Conservation (phyloP, 331 rosid species). For the Quercus lobata region DNA sequence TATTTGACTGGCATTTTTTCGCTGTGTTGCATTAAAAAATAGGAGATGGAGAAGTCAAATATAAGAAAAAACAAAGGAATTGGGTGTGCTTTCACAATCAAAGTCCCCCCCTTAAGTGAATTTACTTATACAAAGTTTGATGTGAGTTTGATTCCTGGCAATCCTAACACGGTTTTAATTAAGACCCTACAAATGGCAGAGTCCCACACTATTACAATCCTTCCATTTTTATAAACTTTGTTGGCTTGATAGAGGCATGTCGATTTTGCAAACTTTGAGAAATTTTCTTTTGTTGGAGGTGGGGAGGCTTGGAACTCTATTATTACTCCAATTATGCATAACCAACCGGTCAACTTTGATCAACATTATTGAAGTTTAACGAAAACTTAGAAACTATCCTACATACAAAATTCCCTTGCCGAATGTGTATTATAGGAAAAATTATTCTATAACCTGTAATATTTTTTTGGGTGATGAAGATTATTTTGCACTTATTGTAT, state of each 20-base stretch:
- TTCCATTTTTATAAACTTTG: not conserved
- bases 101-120: not conserved
- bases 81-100: slow-evolving; percentile 33
- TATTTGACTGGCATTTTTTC: too few relatives aligned
- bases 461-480: too few relatives aligned
- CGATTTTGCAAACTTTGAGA: not conserved
- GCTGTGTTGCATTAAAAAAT: not conserved
- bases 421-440: too few relatives aligned
- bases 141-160: not conserved
- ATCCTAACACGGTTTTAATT: not conserved
- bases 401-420: too few relatives aligned
- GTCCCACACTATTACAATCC: not conserved
- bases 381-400: not conserved
- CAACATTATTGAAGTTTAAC: not conserved
- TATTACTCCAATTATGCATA: not conserved
- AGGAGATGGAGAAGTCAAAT: not conserved
- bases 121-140: not conserved
- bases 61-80: slow-evolving; percentile 3
- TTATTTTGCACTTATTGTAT: too few relatives aligned
- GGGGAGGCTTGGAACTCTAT: not conserved
- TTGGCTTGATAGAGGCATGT: not conserved
- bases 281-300: too few relatives aligned
- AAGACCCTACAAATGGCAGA: not conserved
- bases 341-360: not conserved
- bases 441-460: too few relatives aligned